These are phyloP conservation scores for Rutstroemia sydowiana DNA, from an alignment of 2,329 filamentous ascomycete species.

Conservation along the genomic window DNA sequence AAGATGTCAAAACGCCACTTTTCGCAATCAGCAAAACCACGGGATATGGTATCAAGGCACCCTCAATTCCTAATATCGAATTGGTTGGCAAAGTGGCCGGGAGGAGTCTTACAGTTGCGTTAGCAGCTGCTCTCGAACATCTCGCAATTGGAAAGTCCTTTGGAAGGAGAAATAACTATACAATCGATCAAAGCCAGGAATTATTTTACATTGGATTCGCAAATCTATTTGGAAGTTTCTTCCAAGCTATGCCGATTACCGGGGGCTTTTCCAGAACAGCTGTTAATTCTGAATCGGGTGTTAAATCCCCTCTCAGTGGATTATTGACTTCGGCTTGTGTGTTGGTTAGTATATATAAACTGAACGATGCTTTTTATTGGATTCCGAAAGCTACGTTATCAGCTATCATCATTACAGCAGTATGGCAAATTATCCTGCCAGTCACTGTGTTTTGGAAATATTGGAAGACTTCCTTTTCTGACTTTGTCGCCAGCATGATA, in stretches of 20 bases:
- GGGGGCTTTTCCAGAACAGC: conserved; percentile 62
- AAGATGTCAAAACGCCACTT: background rate
- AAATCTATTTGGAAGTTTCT: conserved; percentile 59
- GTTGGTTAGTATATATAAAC: conserved; percentile 53
- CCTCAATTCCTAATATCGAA: background rate
- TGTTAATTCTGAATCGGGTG: conserved; percentile 57
- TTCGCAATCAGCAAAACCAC: background rate
- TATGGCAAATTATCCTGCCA: background rate
- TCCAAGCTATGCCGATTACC: conserved; percentile 55
- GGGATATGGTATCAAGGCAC: background rate
- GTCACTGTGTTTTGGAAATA: background rate
- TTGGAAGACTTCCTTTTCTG: conserved; percentile 48
- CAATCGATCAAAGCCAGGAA: conserved; percentile 57
- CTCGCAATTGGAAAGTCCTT: conserved; percentile 59
- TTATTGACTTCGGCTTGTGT: conserved; percentile 54
- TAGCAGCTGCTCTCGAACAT: conserved; percentile 54
- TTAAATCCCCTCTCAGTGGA: conserved; percentile 54
- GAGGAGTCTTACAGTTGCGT: conserved; percentile 42
- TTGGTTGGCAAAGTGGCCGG: conserved; percentile 31
- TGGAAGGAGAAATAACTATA: conserved; percentile 53
- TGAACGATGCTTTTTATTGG: conserved; percentile 56
- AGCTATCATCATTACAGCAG: conserved; percentile 44
- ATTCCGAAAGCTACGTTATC: conserved; percentile 59
- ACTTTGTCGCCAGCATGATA: conserved; percentile 45
- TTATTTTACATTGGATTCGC: conserved; percentile 55